phyloP scores from a whole-genome alignment of 768 basidiomycete genomes.

The Mycena alexandri region DNA sequence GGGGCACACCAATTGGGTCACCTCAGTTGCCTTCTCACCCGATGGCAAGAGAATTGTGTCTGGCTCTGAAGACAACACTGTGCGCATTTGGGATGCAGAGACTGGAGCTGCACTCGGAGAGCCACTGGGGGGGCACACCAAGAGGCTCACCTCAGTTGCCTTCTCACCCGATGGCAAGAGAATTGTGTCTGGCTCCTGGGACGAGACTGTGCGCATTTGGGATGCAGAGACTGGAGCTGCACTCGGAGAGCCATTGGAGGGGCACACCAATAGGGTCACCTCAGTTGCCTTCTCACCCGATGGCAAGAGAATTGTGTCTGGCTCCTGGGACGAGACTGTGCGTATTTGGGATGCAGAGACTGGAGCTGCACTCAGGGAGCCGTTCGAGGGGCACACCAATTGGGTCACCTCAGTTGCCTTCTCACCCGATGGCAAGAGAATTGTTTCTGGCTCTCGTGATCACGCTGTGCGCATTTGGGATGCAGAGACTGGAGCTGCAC shows the following conservation, averaged over 20 bases:
- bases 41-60: background rate
- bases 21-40: background rate
- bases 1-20: background rate
- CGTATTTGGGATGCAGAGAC: background rate
- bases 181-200: background rate
- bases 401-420: background rate
- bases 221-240: slow-evolving; percentile 3
- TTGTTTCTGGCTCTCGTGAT: background rate
- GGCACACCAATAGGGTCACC: background rate
- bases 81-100: background rate
- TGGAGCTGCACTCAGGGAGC: background rate
- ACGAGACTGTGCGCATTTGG: background rate
- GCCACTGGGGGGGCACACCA: background rate
- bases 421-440: background rate
- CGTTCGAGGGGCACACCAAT: background rate
- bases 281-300: slow-evolving; percentile 1
- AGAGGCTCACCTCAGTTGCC: background rate
- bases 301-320: background rate
- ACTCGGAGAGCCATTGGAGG: background rate
- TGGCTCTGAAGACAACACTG: background rate
- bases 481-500: background rate
- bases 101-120: background rate
- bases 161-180: background rate
- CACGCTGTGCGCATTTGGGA: background rate
- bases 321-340: background rate